These are phyloP conservation scores for Nicotiana noctiflora DNA, from an alignment of 257 asterid species.

Conservation along the genomic window DNA sequence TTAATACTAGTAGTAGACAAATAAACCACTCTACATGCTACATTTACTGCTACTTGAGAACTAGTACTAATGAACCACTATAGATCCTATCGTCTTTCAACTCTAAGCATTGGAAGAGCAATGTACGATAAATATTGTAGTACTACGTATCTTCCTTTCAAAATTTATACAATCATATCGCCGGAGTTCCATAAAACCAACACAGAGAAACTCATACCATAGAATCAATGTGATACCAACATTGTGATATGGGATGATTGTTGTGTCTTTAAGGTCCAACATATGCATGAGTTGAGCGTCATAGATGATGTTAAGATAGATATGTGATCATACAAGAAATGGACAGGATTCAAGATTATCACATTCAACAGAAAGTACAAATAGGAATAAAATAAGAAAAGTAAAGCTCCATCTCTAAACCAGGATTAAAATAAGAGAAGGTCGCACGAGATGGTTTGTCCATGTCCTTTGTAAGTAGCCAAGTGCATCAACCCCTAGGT, in stretches of 20 bases:
- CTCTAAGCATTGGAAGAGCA: background rate
- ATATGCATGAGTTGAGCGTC: background rate
- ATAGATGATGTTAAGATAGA: background rate
- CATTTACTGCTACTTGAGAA: background rate
- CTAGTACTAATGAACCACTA: background rate
- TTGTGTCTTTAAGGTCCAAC: background rate
- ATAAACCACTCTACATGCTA: too few relatives aligned
- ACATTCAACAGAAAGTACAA: background rate
- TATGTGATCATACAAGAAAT: background rate
- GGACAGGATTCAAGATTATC: background rate
- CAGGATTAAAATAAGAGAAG: background rate
- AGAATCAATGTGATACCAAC: background rate
- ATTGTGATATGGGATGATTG: background rate
- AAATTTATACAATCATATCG: background rate
- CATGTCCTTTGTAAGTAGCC: background rate
- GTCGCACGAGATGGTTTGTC: background rate
- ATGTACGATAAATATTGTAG: background rate
- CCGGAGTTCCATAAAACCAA: background rate
- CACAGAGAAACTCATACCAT: background rate
- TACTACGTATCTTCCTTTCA: background rate
- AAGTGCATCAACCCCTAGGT: background rate
- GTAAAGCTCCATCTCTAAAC: too few relatives aligned
- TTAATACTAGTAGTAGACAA: background rate
- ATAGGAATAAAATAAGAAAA: background rate
- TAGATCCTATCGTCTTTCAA: background rate